Percentiles rank a stretch among this genome's conserved stretches.
phyloP scores from a whole-genome alignment of 208 protist species.

The Angomonas ambiguus region DNA sequence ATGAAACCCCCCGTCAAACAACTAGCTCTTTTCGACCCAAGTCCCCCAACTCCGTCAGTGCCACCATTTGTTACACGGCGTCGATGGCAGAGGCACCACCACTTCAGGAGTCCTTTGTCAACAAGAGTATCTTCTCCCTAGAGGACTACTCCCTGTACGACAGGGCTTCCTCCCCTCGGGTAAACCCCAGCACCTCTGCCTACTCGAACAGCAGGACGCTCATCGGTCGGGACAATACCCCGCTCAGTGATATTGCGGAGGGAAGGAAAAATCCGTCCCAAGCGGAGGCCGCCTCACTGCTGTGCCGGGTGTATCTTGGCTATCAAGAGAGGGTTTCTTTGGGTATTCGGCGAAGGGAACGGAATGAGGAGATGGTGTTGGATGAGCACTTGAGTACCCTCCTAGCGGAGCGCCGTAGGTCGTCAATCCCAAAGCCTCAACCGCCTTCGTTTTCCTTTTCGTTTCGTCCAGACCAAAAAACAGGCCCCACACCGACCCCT shows the following conservation, averaged over 20 bases:
- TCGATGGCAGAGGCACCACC: not conserved
- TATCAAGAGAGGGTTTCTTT: constrained; percentile 18
- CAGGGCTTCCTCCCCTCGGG: not conserved
- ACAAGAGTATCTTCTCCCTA: not conserved
- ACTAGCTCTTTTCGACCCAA: not conserved
- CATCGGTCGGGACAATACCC: not conserved
- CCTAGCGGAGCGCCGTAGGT: constrained; percentile 4
- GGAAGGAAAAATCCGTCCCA: not conserved
- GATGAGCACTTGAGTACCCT: constrained; percentile 16
- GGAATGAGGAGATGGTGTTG: constrained; percentile 17
- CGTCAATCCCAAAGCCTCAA: not conserved
- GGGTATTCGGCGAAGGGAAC: constrained; percentile 5
- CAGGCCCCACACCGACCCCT: not conserved
- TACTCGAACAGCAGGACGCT: not conserved
- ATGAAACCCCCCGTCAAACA: not conserved
- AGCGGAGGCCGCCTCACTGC: not conserved
- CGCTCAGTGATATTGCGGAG: not conserved
- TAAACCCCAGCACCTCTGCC: not conserved
- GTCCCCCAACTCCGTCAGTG: constrained; percentile 4
- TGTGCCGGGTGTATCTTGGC: constrained; percentile 27
- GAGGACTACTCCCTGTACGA: not conserved
- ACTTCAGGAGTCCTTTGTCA: not conserved
- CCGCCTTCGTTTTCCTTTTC: not conserved
- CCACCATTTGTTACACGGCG: not conserved
- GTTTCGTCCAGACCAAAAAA: not conserved